Percentiles rank a stretch among this genome's conserved stretches.
phyloP scores from a whole-genome alignment of 2,329 filamentous ascomycete genomes.

The Triangularia verruculosa region DNA sequence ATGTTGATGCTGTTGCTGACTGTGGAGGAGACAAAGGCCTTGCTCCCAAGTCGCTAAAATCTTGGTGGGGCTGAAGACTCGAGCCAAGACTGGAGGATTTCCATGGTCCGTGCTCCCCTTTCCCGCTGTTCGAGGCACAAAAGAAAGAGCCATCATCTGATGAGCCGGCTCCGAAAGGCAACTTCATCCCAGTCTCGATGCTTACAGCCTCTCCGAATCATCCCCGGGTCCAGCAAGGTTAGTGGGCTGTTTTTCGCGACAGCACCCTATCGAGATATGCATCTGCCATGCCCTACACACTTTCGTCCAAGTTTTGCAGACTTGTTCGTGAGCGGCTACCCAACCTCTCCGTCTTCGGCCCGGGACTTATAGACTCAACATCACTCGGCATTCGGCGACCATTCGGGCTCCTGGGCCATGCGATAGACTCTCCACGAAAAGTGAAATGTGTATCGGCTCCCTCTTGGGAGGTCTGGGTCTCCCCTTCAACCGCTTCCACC shows the following conservation, averaged over 20 bases:
- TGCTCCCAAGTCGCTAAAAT: not conserved
- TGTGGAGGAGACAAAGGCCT: slow-evolving; percentile 3
- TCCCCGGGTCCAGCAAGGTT: not conserved
- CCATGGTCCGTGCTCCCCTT: not conserved
- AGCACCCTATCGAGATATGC: not conserved
- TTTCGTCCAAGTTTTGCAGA: not conserved
- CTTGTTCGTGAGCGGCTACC: not conserved
- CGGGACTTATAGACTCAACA: not conserved
- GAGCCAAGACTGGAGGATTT: not conserved
- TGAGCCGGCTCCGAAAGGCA: not conserved
- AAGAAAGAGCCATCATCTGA: not conserved
- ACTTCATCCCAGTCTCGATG: not conserved
- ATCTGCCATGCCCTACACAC: not conserved
- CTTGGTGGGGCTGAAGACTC: not conserved
- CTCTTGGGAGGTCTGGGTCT: not conserved
- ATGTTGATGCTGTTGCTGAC: not conserved
- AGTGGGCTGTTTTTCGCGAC: not conserved
- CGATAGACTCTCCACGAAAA: not conserved
- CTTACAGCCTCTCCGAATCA: not conserved
- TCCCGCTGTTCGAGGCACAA: not conserved
- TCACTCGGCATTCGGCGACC: not conserved
- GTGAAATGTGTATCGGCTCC: too few relatives aligned
- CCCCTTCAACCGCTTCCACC: not conserved
- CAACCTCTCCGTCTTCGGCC: not conserved
- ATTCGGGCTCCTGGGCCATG: not conserved